Evolutionary conservation across 805 yeast species (phyloP).

Genomic region (Teunomyces aglyptinius): DNA sequence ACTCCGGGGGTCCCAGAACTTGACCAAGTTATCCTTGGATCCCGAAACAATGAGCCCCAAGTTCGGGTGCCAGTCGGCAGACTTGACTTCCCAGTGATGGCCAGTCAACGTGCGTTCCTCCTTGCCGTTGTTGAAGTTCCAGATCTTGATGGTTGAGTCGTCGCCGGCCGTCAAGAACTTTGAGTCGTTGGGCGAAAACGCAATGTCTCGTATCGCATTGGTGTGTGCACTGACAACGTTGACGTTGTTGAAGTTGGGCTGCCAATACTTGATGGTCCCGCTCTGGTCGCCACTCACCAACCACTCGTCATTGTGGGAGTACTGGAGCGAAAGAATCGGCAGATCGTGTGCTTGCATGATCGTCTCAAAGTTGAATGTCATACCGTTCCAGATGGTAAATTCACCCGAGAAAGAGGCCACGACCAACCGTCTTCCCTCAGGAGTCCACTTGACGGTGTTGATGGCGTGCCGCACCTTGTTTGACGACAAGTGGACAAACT

Average conservation of each 20-base stretch:
- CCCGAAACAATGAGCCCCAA: conserved; percentile 88
- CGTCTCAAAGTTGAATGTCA: conserved; percentile 92
- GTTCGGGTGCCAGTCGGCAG: conserved; percentile 94
- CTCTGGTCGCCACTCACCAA: conserved; percentile 89
- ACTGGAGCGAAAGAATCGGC: conserved; percentile 74
- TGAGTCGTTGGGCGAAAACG: conserved; percentile 86
- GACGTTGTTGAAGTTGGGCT: conserved; percentile 95
- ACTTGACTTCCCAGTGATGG: conserved; percentile 98
- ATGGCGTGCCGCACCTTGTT: conserved; percentile 92
- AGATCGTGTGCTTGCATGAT: conserved; percentile 98
- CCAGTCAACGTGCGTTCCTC: conserved; percentile 82
- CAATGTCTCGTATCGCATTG: conserved; percentile 81
- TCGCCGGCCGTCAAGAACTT: conserved; percentile 94
- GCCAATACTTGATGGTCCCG: conserved; percentile 94
- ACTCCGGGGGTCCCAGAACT: conserved; percentile 94
- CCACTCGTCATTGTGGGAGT: conserved; percentile 94
- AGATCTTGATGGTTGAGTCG: conserved; percentile 84
- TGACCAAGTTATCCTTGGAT: conserved; percentile 90
- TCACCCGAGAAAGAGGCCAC: conserved; percentile 94
- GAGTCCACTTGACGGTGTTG: conserved; percentile 92
- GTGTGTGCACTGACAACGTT: conserved; percentile 72
- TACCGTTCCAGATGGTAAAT: conserved; percentile 95
- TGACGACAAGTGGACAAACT: conserved; percentile 86
- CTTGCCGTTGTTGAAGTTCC: conserved; percentile 88
- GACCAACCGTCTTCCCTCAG: conserved; percentile 86